Evolutionary conservation across 148 eudicot species (phyloP), one percentile per base, ranked within the genome.

Genomic region (Tetragonia tetragonoides): DNA sequence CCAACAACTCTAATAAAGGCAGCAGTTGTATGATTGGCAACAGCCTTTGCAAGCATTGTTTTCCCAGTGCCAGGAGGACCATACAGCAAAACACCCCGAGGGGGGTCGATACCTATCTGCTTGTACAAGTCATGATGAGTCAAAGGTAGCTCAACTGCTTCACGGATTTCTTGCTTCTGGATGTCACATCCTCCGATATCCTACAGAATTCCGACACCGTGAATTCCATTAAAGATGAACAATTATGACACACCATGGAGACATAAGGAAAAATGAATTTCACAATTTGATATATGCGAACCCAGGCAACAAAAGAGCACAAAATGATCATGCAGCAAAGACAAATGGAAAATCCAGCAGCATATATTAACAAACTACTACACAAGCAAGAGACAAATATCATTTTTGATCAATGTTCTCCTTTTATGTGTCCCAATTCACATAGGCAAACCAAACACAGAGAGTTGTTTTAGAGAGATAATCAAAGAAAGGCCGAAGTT

Each of bases 171-270:
- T 77, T 94, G 98, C 91, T 94, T 94, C 66, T 94, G 98, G 70
- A 94, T 92, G 70, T 94, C 98, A 75, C 97, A 94, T 21, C 98
- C 98, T 82, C 98, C 98, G 83, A 94, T 94, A 81, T 94, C 98
- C 98, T 93, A 76, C 76, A 24, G 77, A 69, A 7, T 9, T 24
- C 66, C 28, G 75, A 68, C 37, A 40, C 56, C 72, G 74, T 16
- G 24, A 57, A 40, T 63, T 60, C 56, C 60, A 68, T 49, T 37
- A 39, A 40, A 61, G 24, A 73, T 68, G 23, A 20, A 60, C 14
- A 14, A 38, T 68, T 23, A 41, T 11, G 41, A 42, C 34, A 39
- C 14, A 77, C 54, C 37, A 24, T 8, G 7, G 6, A 41, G 3
- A 53, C 49, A 12, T 9, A 53, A 75, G 63, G 63, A 46, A 69